These are phyloP conservation scores for Lactarius tabidus DNA, from an alignment of 768 basidiomycete species.

Conservation along the genomic window DNA sequence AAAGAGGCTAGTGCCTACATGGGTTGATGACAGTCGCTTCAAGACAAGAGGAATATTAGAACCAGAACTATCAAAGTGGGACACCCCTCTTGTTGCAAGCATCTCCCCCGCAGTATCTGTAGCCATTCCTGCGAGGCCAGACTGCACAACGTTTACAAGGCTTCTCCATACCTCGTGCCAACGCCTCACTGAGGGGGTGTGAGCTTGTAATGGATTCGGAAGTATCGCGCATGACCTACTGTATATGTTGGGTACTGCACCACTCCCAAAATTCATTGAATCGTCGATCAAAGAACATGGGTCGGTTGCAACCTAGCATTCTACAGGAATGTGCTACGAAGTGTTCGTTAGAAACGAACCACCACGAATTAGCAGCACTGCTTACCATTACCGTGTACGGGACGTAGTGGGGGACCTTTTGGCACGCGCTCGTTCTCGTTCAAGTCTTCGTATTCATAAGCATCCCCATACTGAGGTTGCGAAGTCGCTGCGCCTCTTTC, in stretches of 20 bases:
- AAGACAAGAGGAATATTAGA: neutral
- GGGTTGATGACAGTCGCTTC: neutral
- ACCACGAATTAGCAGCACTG: neutral
- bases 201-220: neutral
- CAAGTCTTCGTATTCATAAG: neutral
- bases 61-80: too few species aligned
- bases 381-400: neutral
- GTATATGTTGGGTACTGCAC: constrained; percentile 12
- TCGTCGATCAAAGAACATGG: neutral
- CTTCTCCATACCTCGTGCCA: neutral
- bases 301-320: neutral
- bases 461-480: neutral
- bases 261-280: constrained; percentile 5
- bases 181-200: neutral
- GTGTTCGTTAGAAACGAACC: neutral
- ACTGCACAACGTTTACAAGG: neutral
- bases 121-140: constrained; percentile 4
- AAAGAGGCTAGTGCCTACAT: neutral
- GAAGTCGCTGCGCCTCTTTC: neutral
- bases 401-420: neutral
- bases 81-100: neutral
- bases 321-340: neutral
- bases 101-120: neutral
- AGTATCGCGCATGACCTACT: neutral
- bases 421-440: neutral